A percentile compares a stretch with the other conserved stretches of the same genome.
phyloP scores from a whole-genome alignment of 225 moss, liverwort and hornwort genomes.

The Polytrichum formosum region DNA sequence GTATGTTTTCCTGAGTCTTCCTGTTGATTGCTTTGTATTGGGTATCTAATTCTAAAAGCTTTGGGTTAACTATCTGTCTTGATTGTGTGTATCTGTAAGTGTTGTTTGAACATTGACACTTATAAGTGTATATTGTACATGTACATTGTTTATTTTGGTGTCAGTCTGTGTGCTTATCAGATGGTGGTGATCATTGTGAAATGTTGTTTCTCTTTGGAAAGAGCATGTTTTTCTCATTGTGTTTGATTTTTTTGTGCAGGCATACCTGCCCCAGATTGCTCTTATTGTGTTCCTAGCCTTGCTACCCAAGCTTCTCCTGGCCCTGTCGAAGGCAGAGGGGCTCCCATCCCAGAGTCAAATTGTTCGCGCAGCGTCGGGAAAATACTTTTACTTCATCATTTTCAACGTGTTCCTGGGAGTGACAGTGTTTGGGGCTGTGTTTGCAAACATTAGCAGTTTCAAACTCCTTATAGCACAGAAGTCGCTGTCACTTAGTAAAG shows the following conservation, averaged over 20 bases:
- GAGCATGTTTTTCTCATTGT: too few species aligned
- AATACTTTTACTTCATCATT: slow-evolving; percentile 48
- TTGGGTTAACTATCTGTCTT: neutral
- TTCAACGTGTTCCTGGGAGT: slow-evolving; percentile 62
- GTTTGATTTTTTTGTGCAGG: slow-evolving; percentile 1
- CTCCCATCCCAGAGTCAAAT: slow-evolving; percentile 40
- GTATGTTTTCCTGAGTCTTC: slow-evolving; percentile 2
- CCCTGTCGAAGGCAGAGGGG: slow-evolving; percentile 40
- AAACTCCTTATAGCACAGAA: slow-evolving; percentile 9
- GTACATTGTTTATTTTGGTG: too few species aligned
- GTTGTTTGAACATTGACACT: neutral
- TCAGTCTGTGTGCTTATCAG: too few species aligned
- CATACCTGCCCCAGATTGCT: slow-evolving; percentile 13
- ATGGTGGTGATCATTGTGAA: neutral
- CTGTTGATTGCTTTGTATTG: neutral
- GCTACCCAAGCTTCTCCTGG: slow-evolving; percentile 39
- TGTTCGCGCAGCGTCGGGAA: slow-evolving; percentile 37
- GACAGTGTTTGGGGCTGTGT: slow-evolving; percentile 56
- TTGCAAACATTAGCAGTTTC: slow-evolving; percentile 30
- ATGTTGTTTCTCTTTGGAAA: neutral
- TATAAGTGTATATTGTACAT: neutral
- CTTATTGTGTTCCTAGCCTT: slow-evolving; percentile 18
- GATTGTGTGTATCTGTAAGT: neutral
- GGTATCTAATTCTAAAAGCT: neutral
- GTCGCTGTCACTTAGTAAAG: slow-evolving; percentile 12